A percentile compares a stretch with the other conserved stretches of the same genome.
These are phyloP conservation scores for Plasmodium inui DNA, from an alignment of 169 alveolate species.

Conservation along the genomic window DNA sequence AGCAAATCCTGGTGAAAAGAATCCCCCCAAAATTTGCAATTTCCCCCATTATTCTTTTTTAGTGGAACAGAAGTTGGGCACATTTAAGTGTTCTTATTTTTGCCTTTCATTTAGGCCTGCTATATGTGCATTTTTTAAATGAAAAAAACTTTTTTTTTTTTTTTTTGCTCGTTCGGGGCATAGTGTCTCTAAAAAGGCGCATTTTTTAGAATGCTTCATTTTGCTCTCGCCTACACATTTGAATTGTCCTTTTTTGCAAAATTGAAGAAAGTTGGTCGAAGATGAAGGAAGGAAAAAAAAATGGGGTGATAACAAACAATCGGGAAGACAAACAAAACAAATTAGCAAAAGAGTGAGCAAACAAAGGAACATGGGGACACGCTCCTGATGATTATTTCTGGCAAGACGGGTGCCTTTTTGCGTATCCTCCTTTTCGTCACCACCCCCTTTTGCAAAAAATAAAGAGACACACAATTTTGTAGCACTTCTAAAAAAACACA, in stretches of 20 bases:
- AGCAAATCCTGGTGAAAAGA: background rate
- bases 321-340: background rate
- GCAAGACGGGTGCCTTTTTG: background rate
- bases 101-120: background rate
- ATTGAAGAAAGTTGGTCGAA: background rate
- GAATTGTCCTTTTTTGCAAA: background rate
- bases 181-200: background rate
- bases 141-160: background rate
- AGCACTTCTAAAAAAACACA: background rate
- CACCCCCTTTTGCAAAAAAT: background rate
- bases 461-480: background rate
- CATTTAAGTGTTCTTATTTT: background rate
- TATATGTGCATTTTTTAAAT: background rate
- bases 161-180: background rate
- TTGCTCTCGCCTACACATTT: background rate
- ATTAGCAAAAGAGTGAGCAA: background rate
- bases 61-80: background rate
- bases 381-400: background rate
- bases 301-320: background rate
- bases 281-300: background rate
- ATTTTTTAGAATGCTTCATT: background rate
- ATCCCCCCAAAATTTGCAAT: background rate
- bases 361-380: background rate
- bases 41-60: background rate
- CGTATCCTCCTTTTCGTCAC: background rate